These are phyloP conservation scores for Stentor roeselii DNA, from an alignment of 73 alveolate genomes.

Conservation along the genomic window DNA sequence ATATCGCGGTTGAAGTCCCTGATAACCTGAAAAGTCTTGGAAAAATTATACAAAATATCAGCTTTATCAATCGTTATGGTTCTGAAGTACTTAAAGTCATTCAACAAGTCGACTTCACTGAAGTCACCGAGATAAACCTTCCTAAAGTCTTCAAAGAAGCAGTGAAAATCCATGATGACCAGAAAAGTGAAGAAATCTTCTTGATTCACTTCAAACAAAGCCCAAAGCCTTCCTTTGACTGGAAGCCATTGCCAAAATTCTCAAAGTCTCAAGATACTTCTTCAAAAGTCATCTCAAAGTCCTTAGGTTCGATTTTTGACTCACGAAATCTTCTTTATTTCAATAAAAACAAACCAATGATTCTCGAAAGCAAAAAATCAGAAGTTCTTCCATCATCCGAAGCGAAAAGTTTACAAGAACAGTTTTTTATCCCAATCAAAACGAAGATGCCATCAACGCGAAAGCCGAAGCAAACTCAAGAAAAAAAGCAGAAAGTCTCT, in stretches of 20 bases:
- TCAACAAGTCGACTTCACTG: neutral
- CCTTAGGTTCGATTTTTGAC: neutral
- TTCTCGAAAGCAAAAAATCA: neutral
- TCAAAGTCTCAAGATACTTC: neutral
- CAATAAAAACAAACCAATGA: neutral
- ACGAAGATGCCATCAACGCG: neutral
- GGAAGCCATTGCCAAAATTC: too few relatives aligned
- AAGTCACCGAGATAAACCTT: neutral
- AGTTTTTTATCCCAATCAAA: neutral
- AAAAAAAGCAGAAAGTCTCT: slow-evolving; percentile 1
- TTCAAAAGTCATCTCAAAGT: too few relatives aligned
- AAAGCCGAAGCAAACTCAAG: neutral
- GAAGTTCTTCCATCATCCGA: neutral
- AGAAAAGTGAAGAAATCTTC: neutral
- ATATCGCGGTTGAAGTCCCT: neutral
- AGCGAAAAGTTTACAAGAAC: neutral
- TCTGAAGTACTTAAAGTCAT: neutral
- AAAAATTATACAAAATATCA: neutral
- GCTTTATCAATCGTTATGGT: neutral
- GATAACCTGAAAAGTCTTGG: neutral
- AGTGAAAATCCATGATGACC: neutral
- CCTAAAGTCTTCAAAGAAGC: neutral
- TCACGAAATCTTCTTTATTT: neutral
- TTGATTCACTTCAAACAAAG: too few relatives aligned
- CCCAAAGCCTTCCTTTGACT: too few relatives aligned